These are phyloP conservation scores for Leishmania guyanensis DNA, from an alignment of 208 protist genomes.

Conservation along the genomic window DNA sequence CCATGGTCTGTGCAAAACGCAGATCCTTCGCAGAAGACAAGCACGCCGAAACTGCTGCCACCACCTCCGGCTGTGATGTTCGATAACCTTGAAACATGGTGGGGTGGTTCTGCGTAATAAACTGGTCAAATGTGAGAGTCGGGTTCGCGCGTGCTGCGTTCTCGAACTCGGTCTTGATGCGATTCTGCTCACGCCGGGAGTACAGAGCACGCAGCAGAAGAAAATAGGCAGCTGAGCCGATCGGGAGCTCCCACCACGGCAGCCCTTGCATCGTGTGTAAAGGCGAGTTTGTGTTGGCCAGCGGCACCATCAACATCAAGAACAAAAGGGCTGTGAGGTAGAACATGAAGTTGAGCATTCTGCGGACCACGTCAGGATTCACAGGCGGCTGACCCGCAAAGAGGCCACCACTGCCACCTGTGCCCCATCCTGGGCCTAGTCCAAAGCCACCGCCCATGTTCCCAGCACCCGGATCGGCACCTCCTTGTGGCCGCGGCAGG, in stretches of 20 bases:
- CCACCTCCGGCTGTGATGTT: conserved; percentile 65
- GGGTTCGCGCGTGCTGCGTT: conserved; percentile 46
- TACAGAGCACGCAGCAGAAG: conserved; percentile 68
- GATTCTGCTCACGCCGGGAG: conserved; percentile 57
- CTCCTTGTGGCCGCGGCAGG: conserved; percentile 36
- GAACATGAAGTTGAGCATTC: conserved; percentile 64
- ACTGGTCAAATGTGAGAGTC: conserved; percentile 76
- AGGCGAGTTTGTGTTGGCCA: conserved; percentile 55
- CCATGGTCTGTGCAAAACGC: conserved; percentile 67
- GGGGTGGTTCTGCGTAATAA: conserved; percentile 71
- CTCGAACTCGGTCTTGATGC: conserved; percentile 83
- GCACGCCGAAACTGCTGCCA: conserved; percentile 75
- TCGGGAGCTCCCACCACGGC: conserved; percentile 80
- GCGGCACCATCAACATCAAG: conserved; percentile 47
- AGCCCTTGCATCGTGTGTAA: conserved; percentile 72
- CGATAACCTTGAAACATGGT: conserved; percentile 79
- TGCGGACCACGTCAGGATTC: conserved; percentile 21
- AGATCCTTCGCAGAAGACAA: conserved; percentile 56
- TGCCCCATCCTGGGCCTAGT: conserved; percentile 12
- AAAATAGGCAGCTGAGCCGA: conserved; percentile 60
- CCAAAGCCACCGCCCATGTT: conserved; percentile 14
- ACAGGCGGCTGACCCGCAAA: conserved; percentile 15
- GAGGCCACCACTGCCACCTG: conserved; percentile 7
- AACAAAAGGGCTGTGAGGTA: conserved; percentile 59
- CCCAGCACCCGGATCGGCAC: conserved; percentile 3